Evolutionary conservation across 2,329 filamentous ascomycete species (phyloP).

Genomic region (Botrytis squamosa): DNA sequence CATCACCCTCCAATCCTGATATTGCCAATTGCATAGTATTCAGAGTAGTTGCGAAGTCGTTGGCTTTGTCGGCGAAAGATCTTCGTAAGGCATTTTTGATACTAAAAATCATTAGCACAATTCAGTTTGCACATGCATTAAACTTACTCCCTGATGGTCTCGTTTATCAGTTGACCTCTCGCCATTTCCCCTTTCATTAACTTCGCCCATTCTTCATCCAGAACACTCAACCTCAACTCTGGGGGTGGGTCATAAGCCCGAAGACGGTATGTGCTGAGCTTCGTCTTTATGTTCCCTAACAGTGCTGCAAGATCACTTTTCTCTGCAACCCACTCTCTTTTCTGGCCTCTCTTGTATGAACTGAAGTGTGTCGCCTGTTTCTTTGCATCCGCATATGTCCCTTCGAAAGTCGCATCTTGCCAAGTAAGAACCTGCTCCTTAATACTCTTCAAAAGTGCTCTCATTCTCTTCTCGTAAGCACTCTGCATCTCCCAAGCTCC

Average conservation of each 20-base stretch:
- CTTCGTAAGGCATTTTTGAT: conserved; percentile 94
- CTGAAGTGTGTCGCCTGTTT: conserved; percentile 78
- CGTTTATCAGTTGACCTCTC: conserved; percentile 91
- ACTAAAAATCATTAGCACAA: conserved; percentile 42
- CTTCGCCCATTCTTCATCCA: conserved; percentile 78
- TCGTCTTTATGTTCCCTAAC: conserved; percentile 97
- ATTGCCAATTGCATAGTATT: conserved; percentile 95
- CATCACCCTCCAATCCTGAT: conserved; percentile 93
- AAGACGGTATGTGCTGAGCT: conserved; percentile 89
- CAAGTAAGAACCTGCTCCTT: conserved; percentile 71
- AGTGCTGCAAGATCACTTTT: conserved; percentile 93
- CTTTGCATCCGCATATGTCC: conserved; percentile 91
- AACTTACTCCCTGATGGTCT: conserved; percentile 87
- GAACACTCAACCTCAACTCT: conserved; percentile 76
- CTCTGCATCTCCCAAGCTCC: conserved; percentile 99
- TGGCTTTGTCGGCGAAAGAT: conserved; percentile 96
- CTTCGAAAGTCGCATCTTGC: conserved; percentile 79
- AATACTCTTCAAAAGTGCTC: conserved; percentile 73
- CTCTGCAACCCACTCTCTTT: conserved; percentile 94
- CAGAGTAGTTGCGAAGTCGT: conserved; percentile 92
- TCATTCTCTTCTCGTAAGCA: conserved; percentile 89
- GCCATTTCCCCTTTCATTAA: conserved; percentile 82
- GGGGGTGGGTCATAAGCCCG: conserved; percentile 86
- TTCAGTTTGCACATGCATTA: not conserved
- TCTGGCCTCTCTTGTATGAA: conserved; percentile 85